Evolutionary conservation across 441 rosid genomes (phyloP), one percentile per base, ranked within the genome.

Genomic region (Melastoma candidum): DNA sequence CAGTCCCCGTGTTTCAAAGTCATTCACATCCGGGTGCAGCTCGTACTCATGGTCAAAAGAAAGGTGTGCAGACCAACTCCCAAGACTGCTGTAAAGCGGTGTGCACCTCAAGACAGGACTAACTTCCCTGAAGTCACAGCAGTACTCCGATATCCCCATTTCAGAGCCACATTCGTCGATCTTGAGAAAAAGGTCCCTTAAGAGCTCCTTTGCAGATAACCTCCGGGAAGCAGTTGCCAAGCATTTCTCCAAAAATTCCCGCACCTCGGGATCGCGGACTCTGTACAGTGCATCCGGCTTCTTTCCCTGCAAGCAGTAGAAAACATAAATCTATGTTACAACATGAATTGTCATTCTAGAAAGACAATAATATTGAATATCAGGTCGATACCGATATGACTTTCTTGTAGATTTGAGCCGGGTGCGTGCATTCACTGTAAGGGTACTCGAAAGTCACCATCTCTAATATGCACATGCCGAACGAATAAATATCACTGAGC

Each of bases 331-430:
- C 11, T 32, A 43, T 36, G 46, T 2, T 36, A 24, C 26, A 12
- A 24, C 44, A 27, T 27, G 17, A 44, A 5, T 44, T 24, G 7
- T 1, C 7, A 17, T n/a, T 10, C 56, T 24, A 25, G 47, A 22
- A 46, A 45, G 32, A 48, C 12, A 27, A 49, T 6, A 39, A 47
- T 11, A 43, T 53, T 13, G 4, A 7, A 53, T 29, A 17, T 11
- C 11, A 3, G 29, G 46, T 54, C 24, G 53, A 39, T 61, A 61
- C 65, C 48, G 65, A 54, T 7, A 61, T 17, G 26, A 61, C 65
- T 61, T 54, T 61, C 59, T 54, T 61, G 53, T 61, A 61, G 65
- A 61, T 61, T 53, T 61, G 59, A 48, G 65, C 65, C 6, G 65
- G 58, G 26, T 61, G 65, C 3, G 48, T 61, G 57, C 65, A 61